These are phyloP conservation scores for Tympanopsis confertula DNA, from an alignment of 2,329 filamentous ascomycete species.

Conservation along the genomic window DNA sequence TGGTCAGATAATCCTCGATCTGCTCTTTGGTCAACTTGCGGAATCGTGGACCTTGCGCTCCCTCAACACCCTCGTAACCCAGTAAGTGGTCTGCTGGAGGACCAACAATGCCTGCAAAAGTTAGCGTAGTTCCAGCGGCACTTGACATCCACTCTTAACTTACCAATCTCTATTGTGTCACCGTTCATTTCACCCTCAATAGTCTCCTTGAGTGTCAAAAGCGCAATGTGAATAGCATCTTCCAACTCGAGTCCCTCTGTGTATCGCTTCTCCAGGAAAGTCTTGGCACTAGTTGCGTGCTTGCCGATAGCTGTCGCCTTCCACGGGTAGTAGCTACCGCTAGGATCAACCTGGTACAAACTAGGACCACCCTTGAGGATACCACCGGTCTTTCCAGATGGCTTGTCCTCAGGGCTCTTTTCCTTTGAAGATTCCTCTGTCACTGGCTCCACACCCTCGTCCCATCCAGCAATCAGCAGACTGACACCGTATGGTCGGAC, in stretches of 20 bases:
- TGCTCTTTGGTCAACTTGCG: slow-evolving; percentile 92
- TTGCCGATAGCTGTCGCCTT: slow-evolving; percentile 99
- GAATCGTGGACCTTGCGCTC: slow-evolving; percentile 75
- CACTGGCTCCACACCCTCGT: slow-evolving; percentile 88
- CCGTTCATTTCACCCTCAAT: slow-evolving; percentile 99
- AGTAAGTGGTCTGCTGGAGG: slow-evolving; percentile 87
- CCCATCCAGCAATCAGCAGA: slow-evolving; percentile 91
- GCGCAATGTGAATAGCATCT: slow-evolving; percentile 94
- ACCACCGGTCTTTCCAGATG: slow-evolving; percentile 79
- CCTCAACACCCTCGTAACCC: slow-evolving; percentile 80
- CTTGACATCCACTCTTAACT: slow-evolving; percentile 15
- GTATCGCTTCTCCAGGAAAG: slow-evolving; percentile 97
- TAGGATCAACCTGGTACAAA: slow-evolving; percentile 98
- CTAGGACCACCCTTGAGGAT: slow-evolving; percentile 93
- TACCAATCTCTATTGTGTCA: slow-evolving; percentile 95
- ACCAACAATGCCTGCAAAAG: slow-evolving; percentile 69
- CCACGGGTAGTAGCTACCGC: slow-evolving; percentile 97
- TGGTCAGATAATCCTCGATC: slow-evolving; percentile 98
- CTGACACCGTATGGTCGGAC: slow-evolving; percentile 94
- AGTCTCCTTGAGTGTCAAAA: slow-evolving; percentile 95
- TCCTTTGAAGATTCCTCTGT: slow-evolving; percentile 39
- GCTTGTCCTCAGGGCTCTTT: slow-evolving; percentile 61
- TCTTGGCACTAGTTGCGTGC: slow-evolving; percentile 96
- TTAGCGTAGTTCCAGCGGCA: slow-evolving; percentile 7
- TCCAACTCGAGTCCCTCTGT: slow-evolving; percentile 94